Base-by-base conservation (phyloP, 2,329 filamentous ascomycete species). In the Exophiala spinifera region DNA sequence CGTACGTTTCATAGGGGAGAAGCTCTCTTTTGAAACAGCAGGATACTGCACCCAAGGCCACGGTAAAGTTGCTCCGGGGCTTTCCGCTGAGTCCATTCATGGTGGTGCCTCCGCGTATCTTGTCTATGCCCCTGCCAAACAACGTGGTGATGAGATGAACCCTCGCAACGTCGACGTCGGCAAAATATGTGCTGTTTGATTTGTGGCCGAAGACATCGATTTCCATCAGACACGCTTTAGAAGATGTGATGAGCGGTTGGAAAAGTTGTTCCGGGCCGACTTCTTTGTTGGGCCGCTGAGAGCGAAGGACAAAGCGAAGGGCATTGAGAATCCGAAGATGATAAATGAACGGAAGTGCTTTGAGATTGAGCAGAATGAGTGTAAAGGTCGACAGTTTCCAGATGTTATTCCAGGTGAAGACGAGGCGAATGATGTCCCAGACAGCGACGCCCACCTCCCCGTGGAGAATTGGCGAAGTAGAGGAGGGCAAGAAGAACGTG, bases 131-230 rank as follows among this genome's bases (percentile, higher is more conserved):
- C 0, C 79, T 78, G 17, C 79, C 80, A 50, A 86, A 75, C 2
- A 91, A 73, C 60, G 85, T 82, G 47, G 84, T 86, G 48, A 95
- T 83, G 7, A 94, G 81, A 60, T 95, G 88, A 1, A 87, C 87
- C 54, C 92, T 87, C 31, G 87, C 84, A 56, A 92, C 81, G 63
- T 82, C 79, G 52, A 80, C 71, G 60, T 82, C 79, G 57, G 73
- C 68, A 64, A 82, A 81, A 65, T 80, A 81, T 6, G 78, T 81
- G 44, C 68, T 73, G 66, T 82, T 82, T 28, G 71, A 75, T 62
- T 81, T 80, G 70, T 80, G 78, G 43, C 90, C 67, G 74, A 92
- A 92, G 74, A 91, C 89, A 73, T 96, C 91, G 65, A 86, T 89
- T 73, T 95, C 90, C 63, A 88, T 79, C 51, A 87, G 73, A 1